These are phyloP conservation scores for Trypanosoma scelopori DNA, from an alignment of 208 protist genomes.

Conservation along the genomic window DNA sequence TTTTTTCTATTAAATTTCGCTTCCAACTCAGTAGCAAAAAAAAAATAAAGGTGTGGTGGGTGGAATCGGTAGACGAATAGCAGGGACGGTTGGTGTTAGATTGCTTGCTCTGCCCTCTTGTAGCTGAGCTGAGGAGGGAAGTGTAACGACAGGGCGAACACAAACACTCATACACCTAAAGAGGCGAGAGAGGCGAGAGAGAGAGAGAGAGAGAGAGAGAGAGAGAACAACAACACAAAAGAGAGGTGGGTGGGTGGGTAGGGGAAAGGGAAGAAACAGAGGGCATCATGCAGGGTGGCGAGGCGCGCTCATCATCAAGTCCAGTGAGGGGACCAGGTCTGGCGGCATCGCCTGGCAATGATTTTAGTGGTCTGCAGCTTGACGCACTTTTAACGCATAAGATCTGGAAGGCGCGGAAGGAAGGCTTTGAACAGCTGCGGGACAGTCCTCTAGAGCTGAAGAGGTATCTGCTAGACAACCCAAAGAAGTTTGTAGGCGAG, in stretches of 20 bases:
- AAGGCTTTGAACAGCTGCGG: slow-evolving; percentile 56
- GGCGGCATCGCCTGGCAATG: slow-evolving; percentile 27
- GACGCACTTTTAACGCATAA: slow-evolving; percentile 50
- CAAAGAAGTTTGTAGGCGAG: slow-evolving; percentile 43
- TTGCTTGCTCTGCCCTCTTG: too few species aligned
- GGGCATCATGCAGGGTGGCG: slow-evolving; percentile 20
- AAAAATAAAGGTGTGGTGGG: too few species aligned
- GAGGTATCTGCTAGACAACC: slow-evolving; percentile 35
- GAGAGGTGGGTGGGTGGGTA: slow-evolving; percentile 39
- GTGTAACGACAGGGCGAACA: too few species aligned
- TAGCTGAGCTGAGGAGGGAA: too few species aligned
- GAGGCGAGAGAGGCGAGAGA: too few species aligned
- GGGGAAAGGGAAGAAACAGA: slow-evolving; percentile 1
- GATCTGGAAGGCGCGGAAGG: slow-evolving; percentile 81
- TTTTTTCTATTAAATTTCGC: too few species aligned
- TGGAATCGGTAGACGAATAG: too few species aligned
- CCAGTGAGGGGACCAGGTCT: neutral
- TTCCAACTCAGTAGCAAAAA: too few species aligned
- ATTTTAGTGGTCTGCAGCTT: slow-evolving; percentile 52
- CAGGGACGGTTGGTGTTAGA: too few species aligned
- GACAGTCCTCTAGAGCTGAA: slow-evolving; percentile 32
- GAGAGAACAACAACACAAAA: too few species aligned
- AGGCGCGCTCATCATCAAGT: neutral
- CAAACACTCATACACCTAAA: too few species aligned
- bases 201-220: too few species aligned